Evolutionary conservation across 2,329 filamentous ascomycete genomes (phyloP).

Genomic region (Colletotrichum spaethianum): DNA sequence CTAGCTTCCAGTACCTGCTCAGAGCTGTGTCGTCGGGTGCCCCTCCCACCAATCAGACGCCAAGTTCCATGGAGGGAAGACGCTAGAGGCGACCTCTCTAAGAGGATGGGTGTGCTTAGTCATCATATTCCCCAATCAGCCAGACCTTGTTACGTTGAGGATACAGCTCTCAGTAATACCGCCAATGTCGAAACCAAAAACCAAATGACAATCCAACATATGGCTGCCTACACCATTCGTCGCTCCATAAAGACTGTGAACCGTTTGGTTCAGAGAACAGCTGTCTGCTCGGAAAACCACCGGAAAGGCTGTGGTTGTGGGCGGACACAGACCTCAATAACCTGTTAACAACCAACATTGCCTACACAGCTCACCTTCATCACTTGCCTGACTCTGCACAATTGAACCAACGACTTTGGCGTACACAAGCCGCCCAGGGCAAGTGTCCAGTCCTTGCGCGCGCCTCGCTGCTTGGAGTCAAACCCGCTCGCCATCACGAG

Average conservation of each 20-base stretch:
- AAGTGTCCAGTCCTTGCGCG: not conserved
- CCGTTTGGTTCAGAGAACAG: not conserved
- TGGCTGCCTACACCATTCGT: not conserved
- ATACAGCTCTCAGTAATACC: not conserved
- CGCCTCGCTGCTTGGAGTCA: not conserved
- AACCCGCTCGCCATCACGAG: not conserved
- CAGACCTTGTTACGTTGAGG: not conserved
- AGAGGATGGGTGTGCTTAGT: not conserved
- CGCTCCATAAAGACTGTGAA: not conserved
- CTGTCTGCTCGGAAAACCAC: not conserved
- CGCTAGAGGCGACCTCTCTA: not conserved
- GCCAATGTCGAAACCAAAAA: not conserved
- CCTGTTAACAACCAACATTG: not conserved
- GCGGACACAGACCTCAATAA: not conserved
- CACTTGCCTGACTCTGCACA: not conserved
- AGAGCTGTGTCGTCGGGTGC: not conserved
- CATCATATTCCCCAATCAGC: not conserved
- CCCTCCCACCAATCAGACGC: constrained; percentile 4
- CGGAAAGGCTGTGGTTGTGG: not conserved
- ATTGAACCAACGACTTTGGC: not conserved
- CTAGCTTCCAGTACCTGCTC: constrained; percentile 4
- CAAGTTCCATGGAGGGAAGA: not conserved
- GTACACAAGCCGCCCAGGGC: not conserved
- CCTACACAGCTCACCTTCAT: not conserved
- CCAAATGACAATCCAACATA: not conserved